Percentiles rank a stretch among this genome's conserved stretches.
phyloP scores from a whole-genome alignment of 2,329 filamentous ascomycete genomes.

The Diaporthe vaccinii region DNA sequence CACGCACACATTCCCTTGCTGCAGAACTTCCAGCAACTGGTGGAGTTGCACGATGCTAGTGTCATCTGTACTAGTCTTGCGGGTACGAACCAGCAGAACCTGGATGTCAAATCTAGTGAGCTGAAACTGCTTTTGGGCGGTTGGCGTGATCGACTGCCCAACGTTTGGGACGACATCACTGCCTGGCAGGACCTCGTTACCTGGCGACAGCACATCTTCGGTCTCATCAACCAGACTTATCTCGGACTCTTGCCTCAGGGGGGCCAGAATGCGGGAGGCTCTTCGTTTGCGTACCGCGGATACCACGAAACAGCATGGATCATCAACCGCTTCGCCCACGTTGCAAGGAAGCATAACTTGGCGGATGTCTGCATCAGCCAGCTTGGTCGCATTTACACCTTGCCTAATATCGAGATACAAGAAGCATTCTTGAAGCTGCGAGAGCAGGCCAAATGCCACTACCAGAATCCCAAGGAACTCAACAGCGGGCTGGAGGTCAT shows the following conservation, averaged over 20 bases:
- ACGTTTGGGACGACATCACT: conserved; percentile 99
- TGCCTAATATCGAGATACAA: conserved; percentile 99
- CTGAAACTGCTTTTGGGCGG: conserved; percentile 93
- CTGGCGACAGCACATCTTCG: conserved; percentile 99
- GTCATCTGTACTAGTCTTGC: conserved; percentile 94
- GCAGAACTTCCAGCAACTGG: conserved; percentile 97
- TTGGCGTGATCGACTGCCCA: conserved; percentile 95
- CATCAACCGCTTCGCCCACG: conserved; percentile 98
- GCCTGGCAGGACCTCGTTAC: conserved; percentile 99
- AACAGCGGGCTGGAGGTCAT: conserved; percentile 96
- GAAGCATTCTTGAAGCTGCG: conserved; percentile 97
- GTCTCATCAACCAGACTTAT: conserved; percentile 95
- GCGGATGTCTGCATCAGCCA: conserved; percentile 98
- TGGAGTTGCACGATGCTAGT: conserved; percentile 97
- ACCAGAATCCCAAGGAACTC: conserved; percentile 93
- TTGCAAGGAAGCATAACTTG: conserved; percentile 95
- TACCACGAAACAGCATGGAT: conserved; percentile 99
- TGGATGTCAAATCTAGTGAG: conserved; percentile 95
- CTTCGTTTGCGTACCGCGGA: conserved; percentile 95
- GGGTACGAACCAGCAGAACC: conserved; percentile 84
- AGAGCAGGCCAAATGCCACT: conserved; percentile 99
- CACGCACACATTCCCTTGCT: conserved; percentile 95
- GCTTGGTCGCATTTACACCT: conserved; percentile 95
- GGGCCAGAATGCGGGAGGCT: conserved; percentile 85
- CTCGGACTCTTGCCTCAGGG: conserved; percentile 85